Percentiles rank a stretch among this genome's conserved stretches.
phyloP scores from a whole-genome alignment of 2,329 filamentous ascomycete species.

The Aspergillus luchuensis region DNA sequence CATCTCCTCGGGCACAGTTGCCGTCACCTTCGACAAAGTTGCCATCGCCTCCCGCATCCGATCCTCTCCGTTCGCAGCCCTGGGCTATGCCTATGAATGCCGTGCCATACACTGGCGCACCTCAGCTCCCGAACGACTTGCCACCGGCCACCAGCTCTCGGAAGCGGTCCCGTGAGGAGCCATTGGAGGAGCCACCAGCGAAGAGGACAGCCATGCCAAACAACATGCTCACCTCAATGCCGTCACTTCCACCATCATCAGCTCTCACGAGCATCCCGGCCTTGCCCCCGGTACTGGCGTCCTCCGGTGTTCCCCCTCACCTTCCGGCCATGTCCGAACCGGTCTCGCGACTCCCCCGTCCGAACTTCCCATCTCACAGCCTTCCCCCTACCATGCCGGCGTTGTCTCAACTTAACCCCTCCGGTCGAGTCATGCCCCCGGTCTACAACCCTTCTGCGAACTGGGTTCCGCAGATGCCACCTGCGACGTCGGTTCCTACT shows the following conservation, averaged over 20 bases:
- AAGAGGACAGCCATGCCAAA: slow-evolving; percentile 50
- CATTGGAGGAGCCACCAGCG: slow-evolving; percentile 56
- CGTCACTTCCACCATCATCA: slow-evolving; percentile 30
- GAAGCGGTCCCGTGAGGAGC: slow-evolving; percentile 62
- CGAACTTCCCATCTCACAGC: slow-evolving; percentile 64
- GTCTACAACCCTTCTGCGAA: slow-evolving; percentile 63
- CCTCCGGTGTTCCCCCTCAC: slow-evolving; percentile 39
- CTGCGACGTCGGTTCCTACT: slow-evolving; percentile 36
- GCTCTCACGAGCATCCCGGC: slow-evolving; percentile 31
- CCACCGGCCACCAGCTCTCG: slow-evolving; percentile 40
- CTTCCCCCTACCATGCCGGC: slow-evolving; percentile 43
- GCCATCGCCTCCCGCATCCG: slow-evolving; percentile 43
- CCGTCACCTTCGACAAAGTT: slow-evolving; percentile 39
- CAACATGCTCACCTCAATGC: slow-evolving; percentile 23
- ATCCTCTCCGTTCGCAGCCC: slow-evolving; percentile 31
- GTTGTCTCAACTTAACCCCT: slow-evolving; percentile 61
- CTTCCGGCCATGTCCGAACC: slow-evolving; percentile 33
- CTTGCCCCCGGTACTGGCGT: slow-evolving; percentile 38
- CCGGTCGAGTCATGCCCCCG: slow-evolving; percentile 72
- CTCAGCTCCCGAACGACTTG: slow-evolving; percentile 28
- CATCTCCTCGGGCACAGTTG: slow-evolving; percentile 32
- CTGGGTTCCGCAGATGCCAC: slow-evolving; percentile 50
- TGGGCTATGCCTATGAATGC: slow-evolving; percentile 33
- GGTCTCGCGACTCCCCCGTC: slow-evolving; percentile 65
- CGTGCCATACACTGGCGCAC: slow-evolving; percentile 26